These are phyloP conservation scores for Immersiella caudata DNA, from an alignment of 495 filamentous ascomycete species.

Conservation along the genomic window DNA sequence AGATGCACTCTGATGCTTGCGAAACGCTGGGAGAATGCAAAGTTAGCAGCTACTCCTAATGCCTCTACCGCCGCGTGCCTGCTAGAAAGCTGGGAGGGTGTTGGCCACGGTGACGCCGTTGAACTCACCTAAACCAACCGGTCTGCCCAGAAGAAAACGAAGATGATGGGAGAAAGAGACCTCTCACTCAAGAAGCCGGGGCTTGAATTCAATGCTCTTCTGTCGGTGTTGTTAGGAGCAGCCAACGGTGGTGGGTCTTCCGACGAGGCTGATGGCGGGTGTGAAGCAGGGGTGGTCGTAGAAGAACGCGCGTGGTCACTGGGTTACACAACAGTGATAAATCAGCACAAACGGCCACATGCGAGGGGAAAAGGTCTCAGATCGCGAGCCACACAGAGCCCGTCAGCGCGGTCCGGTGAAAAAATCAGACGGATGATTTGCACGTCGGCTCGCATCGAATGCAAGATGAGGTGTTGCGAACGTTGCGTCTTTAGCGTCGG, in stretches of 20 bases:
- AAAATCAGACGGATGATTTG: not conserved
- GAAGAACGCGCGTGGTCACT: conserved; percentile 15
- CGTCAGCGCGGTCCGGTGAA: not conserved
- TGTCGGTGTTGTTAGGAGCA: not conserved
- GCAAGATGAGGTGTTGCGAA: not conserved
- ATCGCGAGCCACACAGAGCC: not conserved
- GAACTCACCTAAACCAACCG: not conserved
- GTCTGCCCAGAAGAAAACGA: not conserved
- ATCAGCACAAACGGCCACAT: conserved; percentile 19
- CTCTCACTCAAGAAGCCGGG: not conserved
- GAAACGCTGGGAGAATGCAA: not conserved
- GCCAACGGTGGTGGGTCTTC: not conserved
- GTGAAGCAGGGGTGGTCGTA: conserved; percentile 14
- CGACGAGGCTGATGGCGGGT: not conserved
- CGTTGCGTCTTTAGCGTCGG: not conserved
- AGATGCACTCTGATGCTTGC: not conserved
- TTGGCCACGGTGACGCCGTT: not conserved
- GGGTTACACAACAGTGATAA: conserved; percentile 30
- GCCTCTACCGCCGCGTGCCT: not conserved
- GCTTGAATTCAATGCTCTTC: not conserved
- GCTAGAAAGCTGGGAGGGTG: not conserved
- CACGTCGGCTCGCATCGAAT: not conserved
- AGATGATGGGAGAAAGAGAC: not conserved
- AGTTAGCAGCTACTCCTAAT: not conserved
- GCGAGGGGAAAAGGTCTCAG: not conserved